Base-by-base conservation (phyloP, 352 stramenopile species). In the Globisporangium apiculatum region DNA sequence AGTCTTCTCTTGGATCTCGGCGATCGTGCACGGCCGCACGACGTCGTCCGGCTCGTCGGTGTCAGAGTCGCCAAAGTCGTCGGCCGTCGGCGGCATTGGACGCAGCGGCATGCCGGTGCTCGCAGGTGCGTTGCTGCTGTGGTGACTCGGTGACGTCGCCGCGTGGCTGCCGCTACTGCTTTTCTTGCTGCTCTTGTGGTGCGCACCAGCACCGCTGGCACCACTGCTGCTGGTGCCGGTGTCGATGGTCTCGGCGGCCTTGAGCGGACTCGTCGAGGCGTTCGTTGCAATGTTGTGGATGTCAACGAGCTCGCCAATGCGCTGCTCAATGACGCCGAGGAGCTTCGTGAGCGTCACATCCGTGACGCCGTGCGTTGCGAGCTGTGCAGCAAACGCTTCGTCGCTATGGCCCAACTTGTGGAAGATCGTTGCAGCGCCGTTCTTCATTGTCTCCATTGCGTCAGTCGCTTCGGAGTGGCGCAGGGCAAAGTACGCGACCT, bases 251-350 rank as follows among this genome's bases (percentile, higher is more conserved):
- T 71, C 66, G 0, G 59, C 48, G 48, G 54, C 46, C 51, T 79
- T 76, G 18, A 51, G 24, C 24, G 24, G 24, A 31, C 24, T 31
- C 24, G 24, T 46, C 18, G 79, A 65, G 1, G 72, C 67, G 53
- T 84, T 83, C 0, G 80, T 90, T 5, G 76, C 75, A 59, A 92
- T 88, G 59, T 95, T 91, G 69, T 92, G 81, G 53, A 95, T 89
- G 54, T 95, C 80, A 36, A 95, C 83, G 15, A 94, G 62, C 64
- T 95, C 84, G 3, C 81, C 78, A 7, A 94, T 83, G 48, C 86
- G 80, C 60, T 95, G 83, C 62, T 94, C 84, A 51, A 95, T 88
- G 38, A 92, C 68, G 8, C 85, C 86, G 11, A 95, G 75, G 15
- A 93, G 72, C 55, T 89, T 82, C 11, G 78, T 67, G 68, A 93